Conservation (phyloP, 768 basidiomycete species). For the Amanita fuliginea region DNA sequence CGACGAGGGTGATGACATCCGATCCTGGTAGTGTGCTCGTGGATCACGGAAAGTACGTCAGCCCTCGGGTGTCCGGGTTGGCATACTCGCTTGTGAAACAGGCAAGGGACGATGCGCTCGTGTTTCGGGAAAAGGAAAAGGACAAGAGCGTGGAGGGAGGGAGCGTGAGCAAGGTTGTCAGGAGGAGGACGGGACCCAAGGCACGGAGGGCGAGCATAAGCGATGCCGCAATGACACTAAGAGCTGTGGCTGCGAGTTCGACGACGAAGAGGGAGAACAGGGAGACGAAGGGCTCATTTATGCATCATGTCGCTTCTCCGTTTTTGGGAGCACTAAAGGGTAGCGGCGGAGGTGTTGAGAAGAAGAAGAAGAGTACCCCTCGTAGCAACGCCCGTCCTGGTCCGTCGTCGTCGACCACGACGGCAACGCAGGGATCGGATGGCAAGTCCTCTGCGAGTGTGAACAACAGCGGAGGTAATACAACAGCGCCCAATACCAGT, state of each 20-base stretch:
- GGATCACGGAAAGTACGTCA: conserved; percentile 57
- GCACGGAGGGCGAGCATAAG: not conserved
- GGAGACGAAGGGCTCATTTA: not conserved
- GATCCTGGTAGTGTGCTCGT: conserved; percentile 66
- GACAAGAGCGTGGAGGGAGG: conserved; percentile 13
- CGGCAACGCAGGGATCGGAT: not conserved
- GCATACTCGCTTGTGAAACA: conserved; percentile 60
- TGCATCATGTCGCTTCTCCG: conserved; percentile 2
- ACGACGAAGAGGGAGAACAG: not conserved
- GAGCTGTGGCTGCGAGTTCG: not conserved
- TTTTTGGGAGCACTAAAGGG: not conserved
- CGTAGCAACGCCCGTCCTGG: not conserved
- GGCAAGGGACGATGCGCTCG: conserved; percentile 53
- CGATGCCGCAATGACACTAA: conserved; percentile 1
- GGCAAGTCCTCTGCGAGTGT: not conserved
- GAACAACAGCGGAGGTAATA: not conserved
- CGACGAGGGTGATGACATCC: conserved; percentile 80
- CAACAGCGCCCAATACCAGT: not conserved
- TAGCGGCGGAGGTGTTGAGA: not conserved
- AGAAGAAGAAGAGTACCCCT: not conserved
- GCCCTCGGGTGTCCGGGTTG: conserved; percentile 45
- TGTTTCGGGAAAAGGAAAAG: conserved; percentile 36
- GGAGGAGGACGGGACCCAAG: not conserved
- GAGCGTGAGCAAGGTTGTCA: not conserved
- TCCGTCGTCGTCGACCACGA: not conserved